Conservation (phyloP, 805 yeast genomes). For the Saccharomyces cerevisiae region DNA sequence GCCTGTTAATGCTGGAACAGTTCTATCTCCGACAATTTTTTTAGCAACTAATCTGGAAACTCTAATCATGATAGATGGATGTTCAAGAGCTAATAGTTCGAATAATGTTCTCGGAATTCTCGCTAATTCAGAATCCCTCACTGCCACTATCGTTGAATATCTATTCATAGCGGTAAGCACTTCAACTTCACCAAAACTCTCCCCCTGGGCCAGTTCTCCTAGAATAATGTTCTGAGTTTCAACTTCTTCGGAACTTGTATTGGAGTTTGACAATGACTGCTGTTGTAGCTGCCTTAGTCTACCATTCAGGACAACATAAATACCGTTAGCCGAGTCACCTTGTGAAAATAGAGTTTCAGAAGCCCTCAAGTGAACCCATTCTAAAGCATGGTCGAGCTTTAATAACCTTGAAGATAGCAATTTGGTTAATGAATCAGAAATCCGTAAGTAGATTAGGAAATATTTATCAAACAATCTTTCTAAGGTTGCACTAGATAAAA, state of each 20-base stretch:
- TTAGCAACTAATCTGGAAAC: slow-evolving; percentile 81
- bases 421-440: slow-evolving; percentile 66
- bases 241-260: not conserved
- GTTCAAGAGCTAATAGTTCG: slow-evolving; percentile 72
- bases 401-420: slow-evolving; percentile 59
- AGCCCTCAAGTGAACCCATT: slow-evolving; percentile 89
- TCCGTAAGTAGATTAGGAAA: slow-evolving; percentile 65
- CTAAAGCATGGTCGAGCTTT: slow-evolving; percentile 82
- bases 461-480: slow-evolving; percentile 64
- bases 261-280: not conserved
- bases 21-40: slow-evolving; percentile 25
- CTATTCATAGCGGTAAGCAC: slow-evolving; percentile 75
- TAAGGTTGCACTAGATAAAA: slow-evolving; percentile 52
- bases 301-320: slow-evolving; percentile 83
- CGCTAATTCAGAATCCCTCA: slow-evolving; percentile 89
- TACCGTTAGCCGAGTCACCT: slow-evolving; percentile 83
- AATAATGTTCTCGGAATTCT: slow-evolving; percentile 85
- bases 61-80: slow-evolving; percentile 85
- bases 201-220: slow-evolving; percentile 89
- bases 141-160: slow-evolving; percentile 65
- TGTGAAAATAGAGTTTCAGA: slow-evolving; percentile 74
- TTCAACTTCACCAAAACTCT: slow-evolving; percentile 90
- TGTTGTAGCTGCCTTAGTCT: slow-evolving; percentile 57
- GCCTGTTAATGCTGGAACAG: not conserved
- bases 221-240: slow-evolving; percentile 28